phyloP scores from a whole-genome alignment of 129 eudicot genomes.

The Ambrosia artemisiifolia region DNA sequence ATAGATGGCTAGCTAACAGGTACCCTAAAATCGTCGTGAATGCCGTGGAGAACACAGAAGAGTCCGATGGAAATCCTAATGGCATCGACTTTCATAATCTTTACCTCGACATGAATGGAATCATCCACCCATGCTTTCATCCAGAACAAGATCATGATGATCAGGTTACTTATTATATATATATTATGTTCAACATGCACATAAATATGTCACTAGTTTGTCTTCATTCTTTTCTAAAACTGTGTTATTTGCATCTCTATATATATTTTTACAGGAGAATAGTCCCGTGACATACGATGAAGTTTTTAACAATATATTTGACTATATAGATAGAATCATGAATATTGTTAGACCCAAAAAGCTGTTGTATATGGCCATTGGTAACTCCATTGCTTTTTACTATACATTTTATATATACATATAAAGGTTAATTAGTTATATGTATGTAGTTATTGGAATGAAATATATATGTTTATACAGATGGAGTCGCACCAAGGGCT shows the following conservation, averaged over 20 bases:
- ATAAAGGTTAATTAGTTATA: too few species aligned
- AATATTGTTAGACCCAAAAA: constrained; percentile 57
- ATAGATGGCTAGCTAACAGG: constrained; percentile 45
- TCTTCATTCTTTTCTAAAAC: neutral
- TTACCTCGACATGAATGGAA: constrained; percentile 66
- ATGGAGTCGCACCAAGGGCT: constrained; percentile 73
- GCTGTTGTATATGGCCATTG: constrained; percentile 63
- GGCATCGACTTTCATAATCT: constrained; percentile 55
- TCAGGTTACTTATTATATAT: neutral
- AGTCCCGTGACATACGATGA: constrained; percentile 46
- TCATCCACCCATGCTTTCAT: constrained; percentile 74
- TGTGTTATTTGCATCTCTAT: neutral
- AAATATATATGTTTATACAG: constrained; percentile 16
- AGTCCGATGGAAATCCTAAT: constrained; percentile 27
- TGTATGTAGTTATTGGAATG: neutral
- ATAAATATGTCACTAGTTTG: too few species aligned
- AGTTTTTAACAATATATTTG: constrained; percentile 43
- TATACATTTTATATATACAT: too few species aligned
- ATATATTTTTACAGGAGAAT: constrained; percentile 18
- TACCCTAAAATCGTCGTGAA: constrained; percentile 39
- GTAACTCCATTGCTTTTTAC: constrained; percentile 23
- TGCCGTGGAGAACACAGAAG: constrained; percentile 30
- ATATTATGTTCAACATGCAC: too few species aligned
- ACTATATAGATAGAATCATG: constrained; percentile 50
- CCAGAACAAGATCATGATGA: constrained; percentile 42